These are phyloP conservation scores for Plectosphaerella cucumerina DNA, from an alignment of 2,329 filamentous ascomycete genomes.

Conservation along the genomic window DNA sequence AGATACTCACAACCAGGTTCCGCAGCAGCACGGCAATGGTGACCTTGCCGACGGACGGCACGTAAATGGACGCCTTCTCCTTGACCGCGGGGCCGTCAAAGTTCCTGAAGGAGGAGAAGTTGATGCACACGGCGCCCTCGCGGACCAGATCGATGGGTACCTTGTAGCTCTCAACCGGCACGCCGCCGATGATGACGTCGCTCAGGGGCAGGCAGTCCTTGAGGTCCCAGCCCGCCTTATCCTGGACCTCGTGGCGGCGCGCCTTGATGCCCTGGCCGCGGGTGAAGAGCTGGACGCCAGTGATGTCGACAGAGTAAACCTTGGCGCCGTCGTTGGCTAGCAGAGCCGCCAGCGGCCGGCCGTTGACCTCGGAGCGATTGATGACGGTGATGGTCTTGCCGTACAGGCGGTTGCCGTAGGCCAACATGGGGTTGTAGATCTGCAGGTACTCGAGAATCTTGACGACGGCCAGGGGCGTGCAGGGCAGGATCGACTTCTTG, in stretches of 20 bases:
- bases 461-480: conserved; percentile 91
- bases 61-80: conserved; percentile 94
- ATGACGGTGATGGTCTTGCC: conserved; percentile 95
- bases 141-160: conserved; percentile 78
- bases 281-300: conserved; percentile 87
- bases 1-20: conserved; percentile 74
- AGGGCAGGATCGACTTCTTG: conserved; percentile 90
- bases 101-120: conserved; percentile 95
- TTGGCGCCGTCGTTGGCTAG: conserved; percentile 94
- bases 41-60: conserved; percentile 95
- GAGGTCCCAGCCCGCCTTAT: conserved; percentile 75
- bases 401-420: conserved; percentile 87
- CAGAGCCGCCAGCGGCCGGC: conserved; percentile 84
- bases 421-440: conserved; percentile 93
- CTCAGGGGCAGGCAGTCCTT: conserved; percentile 81
- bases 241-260: conserved; percentile 78
- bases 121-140: conserved; percentile 95
- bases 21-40: conserved; percentile 89
- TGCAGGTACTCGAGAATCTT: conserved; percentile 95
- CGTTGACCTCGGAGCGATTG: conserved; percentile 94
- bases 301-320: conserved; percentile 92
- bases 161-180: conserved; percentile 85
- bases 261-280: conserved; percentile 84
- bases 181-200: conserved; percentile 92
- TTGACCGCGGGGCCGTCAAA: conserved; percentile 82